These are phyloP conservation scores for Sideroxylon spinosum DNA, from an alignment of 179 eudicot genomes.

Conservation along the genomic window DNA sequence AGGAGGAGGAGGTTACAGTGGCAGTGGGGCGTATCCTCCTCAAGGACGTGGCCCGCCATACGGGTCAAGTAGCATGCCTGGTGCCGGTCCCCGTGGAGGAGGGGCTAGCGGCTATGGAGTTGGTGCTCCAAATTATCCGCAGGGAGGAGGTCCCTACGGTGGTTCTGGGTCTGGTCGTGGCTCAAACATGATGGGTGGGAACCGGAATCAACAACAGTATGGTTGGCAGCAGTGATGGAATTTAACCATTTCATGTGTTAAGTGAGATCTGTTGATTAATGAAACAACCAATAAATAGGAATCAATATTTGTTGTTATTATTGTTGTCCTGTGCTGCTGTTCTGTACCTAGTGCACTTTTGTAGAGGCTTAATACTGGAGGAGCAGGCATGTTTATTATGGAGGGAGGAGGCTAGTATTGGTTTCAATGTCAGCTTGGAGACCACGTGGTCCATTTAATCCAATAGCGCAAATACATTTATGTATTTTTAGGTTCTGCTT, in stretches of 20 bases:
- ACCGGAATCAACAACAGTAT: conserved; percentile 59
- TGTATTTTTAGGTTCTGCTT: too few species aligned
- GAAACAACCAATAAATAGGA: too few species aligned
- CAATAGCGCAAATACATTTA: too few species aligned
- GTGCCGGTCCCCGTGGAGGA: conserved; percentile 51
- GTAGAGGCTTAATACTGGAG: too few species aligned
- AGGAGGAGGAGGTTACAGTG: conserved; percentile 40
- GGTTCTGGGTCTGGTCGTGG: conserved; percentile 64
- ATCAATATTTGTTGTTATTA: too few species aligned
- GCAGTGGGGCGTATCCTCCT: conserved; percentile 55
- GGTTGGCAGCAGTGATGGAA: conserved; percentile 54
- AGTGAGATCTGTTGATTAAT: not conserved
- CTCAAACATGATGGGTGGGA: conserved; percentile 54
- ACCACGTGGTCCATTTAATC: too few species aligned
- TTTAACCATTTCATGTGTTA: not conserved
- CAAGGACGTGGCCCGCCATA: conserved; percentile 74
- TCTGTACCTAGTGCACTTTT: too few species aligned
- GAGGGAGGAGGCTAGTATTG: too few species aligned
- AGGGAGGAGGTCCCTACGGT: conserved; percentile 57
- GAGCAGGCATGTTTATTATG: too few species aligned
- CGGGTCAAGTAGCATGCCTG: conserved; percentile 43
- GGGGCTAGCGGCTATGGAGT: conserved; percentile 52
- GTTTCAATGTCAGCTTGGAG: too few species aligned
- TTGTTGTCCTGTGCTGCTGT: too few species aligned
- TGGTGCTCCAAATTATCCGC: conserved; percentile 51